Base-by-base conservation (phyloP, 2,329 filamentous ascomycete genomes). In the Diaporthe citrichinensis region DNA sequence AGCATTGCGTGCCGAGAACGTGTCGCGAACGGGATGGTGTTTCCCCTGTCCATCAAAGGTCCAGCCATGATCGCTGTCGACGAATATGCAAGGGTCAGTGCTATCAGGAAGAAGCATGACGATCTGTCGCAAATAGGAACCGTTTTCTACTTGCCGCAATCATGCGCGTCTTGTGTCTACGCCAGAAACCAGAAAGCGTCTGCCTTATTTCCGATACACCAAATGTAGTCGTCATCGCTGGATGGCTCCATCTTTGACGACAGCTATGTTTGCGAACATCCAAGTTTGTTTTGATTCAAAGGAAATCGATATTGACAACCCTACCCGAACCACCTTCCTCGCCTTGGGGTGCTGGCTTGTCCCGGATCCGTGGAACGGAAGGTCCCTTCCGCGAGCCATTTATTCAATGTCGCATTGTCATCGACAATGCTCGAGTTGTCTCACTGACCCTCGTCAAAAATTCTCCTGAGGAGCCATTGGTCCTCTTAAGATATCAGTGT, bases 311-410 rank as follows among this genome's bases (percentile, higher is more conserved):
- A 20, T 69, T 9, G n/a, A 12, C 14, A 23, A 53, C 34, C 12
- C 46, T 39, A 39, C 28, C 28, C 15, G 46, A 55, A 23, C 31
- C 23, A 51, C 14, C 2, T 3, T 39, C 12, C 2, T 20, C 49
- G 31, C 6, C 14, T 1, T 39, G 31, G 4, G 28, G 46, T 6
- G 31, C 65, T 14, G 12, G 46, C 65, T 28, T 68, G 34, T 53
- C 49, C 65, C 65, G 65, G 49, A 51, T 69, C 7, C 39, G 65
- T 55, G 34, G 34, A 55, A 55, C 65, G 65, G 65, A 69, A 15
- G 65, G 14, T 69, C 34, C 34, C 65, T 31, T 69, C 65, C 65
- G 65, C 49, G 15, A 10, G n/a, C 46, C 65, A 69, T 68, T 25
- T 68, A 69, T 20, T 68, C 49, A n/a, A 55, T 55, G 31, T 51